These are phyloP conservation scores for Ploettnerulaceae sp. DNA, from an alignment of 2,329 filamentous ascomycete genomes.

Conservation along the genomic window DNA sequence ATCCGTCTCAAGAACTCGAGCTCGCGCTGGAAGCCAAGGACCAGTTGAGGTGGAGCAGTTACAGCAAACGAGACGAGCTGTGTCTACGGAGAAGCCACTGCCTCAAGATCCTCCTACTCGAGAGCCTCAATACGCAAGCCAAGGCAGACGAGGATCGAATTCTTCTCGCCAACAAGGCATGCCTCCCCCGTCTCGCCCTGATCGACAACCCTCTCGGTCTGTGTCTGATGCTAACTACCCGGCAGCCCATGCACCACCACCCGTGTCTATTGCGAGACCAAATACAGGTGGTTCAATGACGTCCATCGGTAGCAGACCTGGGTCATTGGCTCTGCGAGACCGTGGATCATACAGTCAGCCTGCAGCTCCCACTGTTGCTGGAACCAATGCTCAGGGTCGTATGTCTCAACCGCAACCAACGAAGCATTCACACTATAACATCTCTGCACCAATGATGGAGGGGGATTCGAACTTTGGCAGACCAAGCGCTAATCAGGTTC, in stretches of 20 bases:
- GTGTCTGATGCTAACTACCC: conserved; percentile 51
- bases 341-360: conserved; percentile 84
- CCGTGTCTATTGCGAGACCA: conserved; percentile 52
- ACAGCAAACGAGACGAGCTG: conserved; percentile 33
- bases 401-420: conserved; percentile 82
- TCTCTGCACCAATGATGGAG: conserved; percentile 59
- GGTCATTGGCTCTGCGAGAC: conserved; percentile 56
- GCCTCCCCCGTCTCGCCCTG: conserved; percentile 43
- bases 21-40: conserved; percentile 50
- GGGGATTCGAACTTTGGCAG: conserved; percentile 51
- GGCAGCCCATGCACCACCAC: conserved; percentile 44
- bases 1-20: conserved; percentile 43
- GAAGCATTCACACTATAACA: conserved; percentile 61
- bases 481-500: conserved; percentile 52
- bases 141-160: conserved; percentile 32
- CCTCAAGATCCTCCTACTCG: conserved; percentile 51
- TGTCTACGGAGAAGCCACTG: conserved; percentile 52
- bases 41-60: conserved; percentile 40
- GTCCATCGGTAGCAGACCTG: conserved; percentile 48
- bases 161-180: conserved; percentile 37
- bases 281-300: conserved; percentile 78
- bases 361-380: conserved; percentile 77
- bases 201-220: conserved; percentile 47
- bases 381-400: conserved; percentile 82
- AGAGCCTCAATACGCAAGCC: conserved; percentile 46